Conservation (phyloP, 306 rosid species). For the Ochetophila trinervis region DNA sequence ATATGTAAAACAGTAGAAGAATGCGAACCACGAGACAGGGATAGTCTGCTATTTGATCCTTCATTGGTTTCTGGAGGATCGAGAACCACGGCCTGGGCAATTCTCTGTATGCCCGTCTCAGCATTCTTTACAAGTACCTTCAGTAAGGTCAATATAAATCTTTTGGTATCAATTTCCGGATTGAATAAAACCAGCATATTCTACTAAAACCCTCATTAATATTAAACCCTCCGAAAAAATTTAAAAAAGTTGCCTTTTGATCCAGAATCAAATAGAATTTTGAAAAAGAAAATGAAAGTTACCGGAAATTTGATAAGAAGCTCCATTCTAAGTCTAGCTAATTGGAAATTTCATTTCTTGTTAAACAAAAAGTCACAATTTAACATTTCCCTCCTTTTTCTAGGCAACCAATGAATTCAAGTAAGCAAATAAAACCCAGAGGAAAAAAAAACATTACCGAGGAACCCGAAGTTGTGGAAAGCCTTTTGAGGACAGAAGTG, state of each 20-base stretch:
- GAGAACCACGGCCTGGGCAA: constrained; percentile 71
- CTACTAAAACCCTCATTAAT: background rate
- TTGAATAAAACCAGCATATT: background rate
- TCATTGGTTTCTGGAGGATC: constrained; percentile 56
- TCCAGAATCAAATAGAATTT: too few relatives aligned
- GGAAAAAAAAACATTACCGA: constrained; percentile 31
- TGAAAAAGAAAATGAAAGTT: too few relatives aligned
- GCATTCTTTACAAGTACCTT: constrained; percentile 74
- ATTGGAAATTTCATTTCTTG: too few relatives aligned
- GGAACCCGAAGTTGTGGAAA: constrained; percentile 65
- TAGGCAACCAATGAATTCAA: constrained; percentile 8
- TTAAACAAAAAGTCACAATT: background rate
- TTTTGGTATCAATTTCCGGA: background rate
- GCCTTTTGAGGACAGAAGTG: constrained; percentile 55
- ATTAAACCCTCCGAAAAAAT: too few relatives aligned
- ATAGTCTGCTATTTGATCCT: constrained; percentile 14
- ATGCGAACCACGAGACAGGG: constrained; percentile 10
- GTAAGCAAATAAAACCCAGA: background rate
- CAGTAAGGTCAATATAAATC: background rate
- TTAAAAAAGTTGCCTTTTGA: too few relatives aligned
- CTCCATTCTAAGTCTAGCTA: too few relatives aligned
- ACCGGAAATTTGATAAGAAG: too few relatives aligned
- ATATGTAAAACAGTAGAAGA: constrained; percentile 49
- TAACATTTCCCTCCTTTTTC: background rate
- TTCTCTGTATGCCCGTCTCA: constrained; percentile 47